These are phyloP conservation scores for Urtica urens DNA, from an alignment of 306 rosid species.

Conservation along the genomic window DNA sequence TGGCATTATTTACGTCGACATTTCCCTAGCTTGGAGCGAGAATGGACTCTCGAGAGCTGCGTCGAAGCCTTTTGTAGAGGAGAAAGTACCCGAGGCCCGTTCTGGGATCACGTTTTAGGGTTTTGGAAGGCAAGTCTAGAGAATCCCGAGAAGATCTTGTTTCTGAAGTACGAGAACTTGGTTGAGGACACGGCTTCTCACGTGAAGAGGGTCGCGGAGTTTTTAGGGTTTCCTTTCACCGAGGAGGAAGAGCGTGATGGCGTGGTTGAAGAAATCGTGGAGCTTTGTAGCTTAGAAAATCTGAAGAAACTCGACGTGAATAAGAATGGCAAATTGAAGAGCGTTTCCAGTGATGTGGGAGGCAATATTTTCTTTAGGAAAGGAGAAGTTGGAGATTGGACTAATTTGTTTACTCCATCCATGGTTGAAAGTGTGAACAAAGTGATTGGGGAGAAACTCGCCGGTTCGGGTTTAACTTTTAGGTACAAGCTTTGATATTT, in stretches of 20 bases:
- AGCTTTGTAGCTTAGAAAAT: background rate
- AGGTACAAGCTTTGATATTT: background rate
- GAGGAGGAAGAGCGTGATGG: background rate
- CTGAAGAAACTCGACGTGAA: background rate
- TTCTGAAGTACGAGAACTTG: conserved; percentile 12
- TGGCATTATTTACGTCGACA: too few relatives aligned
- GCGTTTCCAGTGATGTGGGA: background rate
- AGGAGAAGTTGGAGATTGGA: conserved; percentile 1
- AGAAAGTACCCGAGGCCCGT: background rate
- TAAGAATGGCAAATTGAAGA: background rate
- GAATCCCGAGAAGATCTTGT: background rate
- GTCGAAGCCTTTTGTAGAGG: background rate
- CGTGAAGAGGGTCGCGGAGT: conserved; percentile 1
- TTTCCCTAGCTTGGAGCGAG: too few relatives aligned
- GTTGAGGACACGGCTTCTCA: background rate
- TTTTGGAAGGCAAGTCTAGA: background rate
- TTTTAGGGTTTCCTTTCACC: background rate
- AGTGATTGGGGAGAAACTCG: background rate
- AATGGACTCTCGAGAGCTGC: background rate
- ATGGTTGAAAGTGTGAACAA: background rate
- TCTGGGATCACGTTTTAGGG: conserved; percentile 10
- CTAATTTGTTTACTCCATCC: background rate
- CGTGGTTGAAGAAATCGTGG: background rate
- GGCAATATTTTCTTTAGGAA: background rate
- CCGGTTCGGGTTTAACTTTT: background rate